Evolutionary conservation across 2,329 filamentous ascomycete species (phyloP), one percentile per base, ranked within the genome.

Genomic region (Colletotrichum caudatum): DNA sequence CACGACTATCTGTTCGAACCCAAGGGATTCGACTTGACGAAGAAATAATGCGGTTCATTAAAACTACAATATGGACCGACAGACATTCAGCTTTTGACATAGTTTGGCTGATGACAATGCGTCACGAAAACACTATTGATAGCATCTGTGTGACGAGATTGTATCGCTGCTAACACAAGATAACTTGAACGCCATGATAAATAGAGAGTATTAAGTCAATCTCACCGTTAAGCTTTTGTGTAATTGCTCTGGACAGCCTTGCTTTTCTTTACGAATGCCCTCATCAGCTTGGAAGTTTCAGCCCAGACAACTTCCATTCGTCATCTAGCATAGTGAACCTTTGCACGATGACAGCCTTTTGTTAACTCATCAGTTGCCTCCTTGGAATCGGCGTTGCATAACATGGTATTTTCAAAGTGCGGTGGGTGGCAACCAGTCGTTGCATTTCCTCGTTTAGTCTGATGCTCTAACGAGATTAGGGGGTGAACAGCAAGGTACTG

Each of bases 21-120:
- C 4, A 14, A 14, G n/a, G 1, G 1, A 1, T 12, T 26, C 5
- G n/a, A 50, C 2, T 6, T 2, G 4, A 14, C n/a, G 1, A 14
- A 16, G 14, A 9, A n/a, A 23, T 2, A 26, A 23, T 23, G 2
- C 14, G 11, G 6, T 3, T 14, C n/a, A 2, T 6, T 4, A 6
- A 23, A 2, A 6, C 5, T 1, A 11, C 1, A 23, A 14, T 4
- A 5, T 5, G 5, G 11, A 6, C 4, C n/a, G 9, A 26, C 1
- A 26, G 11, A n/a, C 3, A 14, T 4, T 4, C 4, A 6, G 7
- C 48, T 14, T 0, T 6, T 23, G 0, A 26, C 3, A 20, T 5
- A 20, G 3, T 20, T 20, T 18, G 6, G 41, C 14, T 26, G 1
- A 26, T 26, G n/a, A n/a, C 11, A 5, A 4, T 16, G 11, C 5